phyloP scores from a whole-genome alignment of 805 yeast genomes.

The Schizosaccharomyces pombe region DNA sequence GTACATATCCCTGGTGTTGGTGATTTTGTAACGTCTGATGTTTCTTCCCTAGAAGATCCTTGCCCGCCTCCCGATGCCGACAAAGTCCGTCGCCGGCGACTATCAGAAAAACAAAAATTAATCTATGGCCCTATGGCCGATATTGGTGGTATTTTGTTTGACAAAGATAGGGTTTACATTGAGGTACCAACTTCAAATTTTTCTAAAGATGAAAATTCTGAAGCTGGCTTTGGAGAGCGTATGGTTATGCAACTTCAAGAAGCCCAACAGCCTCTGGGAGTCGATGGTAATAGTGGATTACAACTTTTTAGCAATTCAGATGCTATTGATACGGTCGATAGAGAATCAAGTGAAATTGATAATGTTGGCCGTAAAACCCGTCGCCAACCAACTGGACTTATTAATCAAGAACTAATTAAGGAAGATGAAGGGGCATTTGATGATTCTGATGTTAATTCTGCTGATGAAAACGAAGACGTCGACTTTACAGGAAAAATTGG shows the following conservation, averaged over 20 bases:
- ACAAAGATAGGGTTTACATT: constrained; percentile 90
- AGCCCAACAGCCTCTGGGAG: constrained; percentile 35
- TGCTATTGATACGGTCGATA: constrained; percentile 11
- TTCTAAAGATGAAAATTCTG: constrained; percentile 19
- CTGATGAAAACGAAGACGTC: constrained; percentile 13
- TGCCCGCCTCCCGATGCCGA: constrained; percentile 85
- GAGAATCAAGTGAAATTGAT: constrained; percentile 11
- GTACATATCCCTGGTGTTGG: constrained; percentile 94
- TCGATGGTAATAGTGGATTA: constrained; percentile 43
- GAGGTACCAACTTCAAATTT: constrained; percentile 42
- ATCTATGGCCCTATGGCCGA: constrained; percentile 98
- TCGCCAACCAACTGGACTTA: constrained; percentile 8
- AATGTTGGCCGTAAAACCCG: constrained; percentile 13
- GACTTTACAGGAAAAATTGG: constrained; percentile 3
- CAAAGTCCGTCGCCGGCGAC: constrained; percentile 50
- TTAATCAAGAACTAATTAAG: constrained; percentile 7
- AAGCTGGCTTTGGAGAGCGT: constrained; percentile 61
- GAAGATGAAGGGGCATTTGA: constrained; percentile 18
- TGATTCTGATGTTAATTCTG: constrained; percentile 13
- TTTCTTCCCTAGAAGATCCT: constrained; percentile 89
- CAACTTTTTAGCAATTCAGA: constrained; percentile 39
- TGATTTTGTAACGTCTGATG: constrained; percentile 48
- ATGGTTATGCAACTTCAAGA: constrained; percentile 62
- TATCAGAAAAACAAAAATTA: constrained; percentile 81
- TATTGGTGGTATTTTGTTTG: constrained; percentile 94